Conservation (phyloP, 1,284 basidiomycete genomes). For the Butyriboletus pseudospeciosus region DNA sequence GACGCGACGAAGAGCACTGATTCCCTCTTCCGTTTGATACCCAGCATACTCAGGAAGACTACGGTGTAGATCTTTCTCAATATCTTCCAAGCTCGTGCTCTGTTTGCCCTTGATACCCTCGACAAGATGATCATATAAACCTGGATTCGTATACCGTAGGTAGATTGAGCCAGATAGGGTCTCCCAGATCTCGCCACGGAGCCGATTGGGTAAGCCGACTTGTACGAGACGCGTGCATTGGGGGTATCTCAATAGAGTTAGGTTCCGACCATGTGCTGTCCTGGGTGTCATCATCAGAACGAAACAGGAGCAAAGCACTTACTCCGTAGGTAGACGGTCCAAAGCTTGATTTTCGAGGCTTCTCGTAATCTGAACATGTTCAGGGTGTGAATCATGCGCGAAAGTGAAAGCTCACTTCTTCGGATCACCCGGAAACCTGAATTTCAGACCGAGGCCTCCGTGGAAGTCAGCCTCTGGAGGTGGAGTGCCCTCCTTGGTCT, state of each 20-base stretch:
- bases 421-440: slow-evolving; percentile 91
- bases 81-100: slow-evolving; percentile 94
- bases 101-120: slow-evolving; percentile 77
- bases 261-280: slow-evolving; percentile 79
- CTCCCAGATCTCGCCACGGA: slow-evolving; percentile 99
- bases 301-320: slow-evolving; percentile 20
- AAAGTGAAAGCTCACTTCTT: slow-evolving; percentile 63
- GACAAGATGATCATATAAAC: slow-evolving; percentile 78
- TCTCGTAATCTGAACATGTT: slow-evolving; percentile 69
- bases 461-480: slow-evolving; percentile 63
- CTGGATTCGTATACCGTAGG: slow-evolving; percentile 84
- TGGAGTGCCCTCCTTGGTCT: slow-evolving; percentile 47
- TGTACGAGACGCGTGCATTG: slow-evolving; percentile 95
- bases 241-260: slow-evolving; percentile 92
- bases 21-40: slow-evolving; percentile 86
- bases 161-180: slow-evolving; percentile 92
- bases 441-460: slow-evolving; percentile 80
- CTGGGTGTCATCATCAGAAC: slow-evolving; percentile 6
- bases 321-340: slow-evolving; percentile 87
- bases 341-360: slow-evolving; percentile 95
- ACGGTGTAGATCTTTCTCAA: slow-evolving; percentile 97
- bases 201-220: slow-evolving; percentile 91
- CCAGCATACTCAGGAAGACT: slow-evolving; percentile 93
- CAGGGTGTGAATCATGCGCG: slow-evolving; percentile 5
- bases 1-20: slow-evolving; percentile 81